Evolutionary conservation across 1,139 yeast genomes (phyloP), one percentile per base, ranked within the genome.

Genomic region (Suhomyces atakaporum): DNA sequence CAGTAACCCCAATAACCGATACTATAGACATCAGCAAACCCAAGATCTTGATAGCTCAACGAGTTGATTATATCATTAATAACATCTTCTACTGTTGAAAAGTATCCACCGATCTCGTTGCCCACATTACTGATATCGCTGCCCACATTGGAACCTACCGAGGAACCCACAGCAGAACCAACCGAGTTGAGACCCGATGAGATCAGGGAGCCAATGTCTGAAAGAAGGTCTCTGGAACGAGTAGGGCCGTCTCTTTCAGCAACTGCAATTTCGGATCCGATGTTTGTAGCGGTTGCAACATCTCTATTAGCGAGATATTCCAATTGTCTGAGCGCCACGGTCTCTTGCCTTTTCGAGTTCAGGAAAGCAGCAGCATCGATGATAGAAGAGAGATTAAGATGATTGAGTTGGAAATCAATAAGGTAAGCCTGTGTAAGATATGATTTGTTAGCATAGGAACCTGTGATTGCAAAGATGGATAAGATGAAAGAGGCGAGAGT

Each of bases 1-100:
- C 95, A 85, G 62, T 82, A 84, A 21, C 89, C 90, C 79, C 89
- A 84, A 54, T 74, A 69, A 31, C 88, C 79, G 27, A 83, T 63
- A 11, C 81, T 70, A 54, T 83, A 84, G 18, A 79, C 76, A 33
- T 78, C 79, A 5, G 84, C 65, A 21, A 84, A 60, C 1, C 87
- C 86, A 29, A 78, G 52, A 26, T 56, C 60, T 5, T 49, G 38
- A 20, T 49, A 47, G 21, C 38, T 39, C 42, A 54, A 42, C 16
- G 43, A 42, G 27, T 33, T 31, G 25, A 46, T 32, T 25, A 47
- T 45, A 16, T 43, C 42, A n/a, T 37, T 15, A 22, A 49, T 36
- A 3, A 42, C 46, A 58, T 57, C 42, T 53, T 77, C 41, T 77
- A 77, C 51, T 62, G 73, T 46, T 79, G 81, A 16, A 57, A 58